Evolutionary conservation across 805 yeast species (phyloP), one percentile per base, ranked within the genome.

Genomic region (Metschnikowia koreensis): DNA sequence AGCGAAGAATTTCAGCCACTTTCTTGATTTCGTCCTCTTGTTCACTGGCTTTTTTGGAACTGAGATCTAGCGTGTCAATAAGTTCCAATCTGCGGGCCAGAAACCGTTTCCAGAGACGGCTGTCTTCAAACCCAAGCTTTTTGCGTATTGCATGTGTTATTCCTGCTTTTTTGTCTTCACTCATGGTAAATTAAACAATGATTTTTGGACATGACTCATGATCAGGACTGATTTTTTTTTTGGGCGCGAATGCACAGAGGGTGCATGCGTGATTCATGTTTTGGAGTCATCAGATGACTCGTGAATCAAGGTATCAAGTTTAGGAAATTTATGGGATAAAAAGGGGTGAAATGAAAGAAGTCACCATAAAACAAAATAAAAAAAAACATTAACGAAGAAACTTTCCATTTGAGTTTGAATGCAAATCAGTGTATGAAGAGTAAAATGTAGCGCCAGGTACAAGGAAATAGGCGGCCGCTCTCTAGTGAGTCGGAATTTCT

Each of bases 31-130:
- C 86, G 29, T 80, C 82, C 59, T 93, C 97, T 67, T 93, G 99
- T 65, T 94, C 98, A 51, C 90, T 82, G 8, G 98, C 98, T 73
- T 91, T 92, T 57, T 82, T 81, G 16, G 81, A 70, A 55, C 83
- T 79, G 51, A 83, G 70, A 45, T 81, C 75, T 55, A 86, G 76
- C 22, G 87, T 81, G 64, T 92, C 97, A 40, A 94, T 94, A 49
- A 94, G 76, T 68, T 91, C 97, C 26, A 94, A 74, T 53, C 99
- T 74, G 51, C 98, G 77, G 1, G 96, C 89, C n/a, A 94, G 86
- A 66, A 94, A 93, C 60, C 83, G 80, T 65, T 89, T 89, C 99
- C 99, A 94, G 50, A 80, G 77, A 41, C 82, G 75, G 54, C 89
- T 96, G 66, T 94, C 97, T 9, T 75, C 75, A 69, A 94, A 94